A percentile compares a stretch with the other conserved stretches of the same genome.
phyloP scores from a whole-genome alignment of 305 asterid genomes.

The Nicotiana rustica region DNA sequence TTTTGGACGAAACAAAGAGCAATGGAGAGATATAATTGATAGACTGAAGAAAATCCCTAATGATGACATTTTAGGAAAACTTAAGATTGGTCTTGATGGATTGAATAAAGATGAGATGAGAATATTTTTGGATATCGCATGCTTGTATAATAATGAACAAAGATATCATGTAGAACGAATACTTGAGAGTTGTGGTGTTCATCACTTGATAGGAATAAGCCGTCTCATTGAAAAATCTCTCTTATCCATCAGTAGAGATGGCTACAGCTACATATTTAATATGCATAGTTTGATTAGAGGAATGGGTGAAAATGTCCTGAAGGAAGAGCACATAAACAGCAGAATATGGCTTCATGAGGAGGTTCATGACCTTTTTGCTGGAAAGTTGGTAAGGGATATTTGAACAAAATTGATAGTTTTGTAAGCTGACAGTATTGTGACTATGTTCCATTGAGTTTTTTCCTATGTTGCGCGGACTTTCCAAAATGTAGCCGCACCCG shows the following conservation, averaged over 20 bases:
- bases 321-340: neutral
- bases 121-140: constrained; percentile 17
- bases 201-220: neutral
- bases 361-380: neutral
- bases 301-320: constrained; percentile 7
- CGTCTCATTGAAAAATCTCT: neutral
- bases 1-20: neutral
- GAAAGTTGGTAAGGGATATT: neutral
- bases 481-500: too few relatives aligned
- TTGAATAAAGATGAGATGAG: neutral
- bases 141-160: too few relatives aligned
- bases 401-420: neutral
- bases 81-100: constrained; percentile 25
- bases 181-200: neutral
- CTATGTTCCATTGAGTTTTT: neutral
- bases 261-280: neutral
- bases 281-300: constrained; percentile 30
- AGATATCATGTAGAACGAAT: neutral
- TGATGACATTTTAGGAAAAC: neutral
- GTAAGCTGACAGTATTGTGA: neutral
- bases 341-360: neutral
- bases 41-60: constrained; percentile 1
- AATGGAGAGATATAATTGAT: neutral
- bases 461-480: too few relatives aligned
- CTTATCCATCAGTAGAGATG: neutral